Conservation (phyloP, 192 early-diverging fungal species). For the Entrophospora sp. region DNA sequence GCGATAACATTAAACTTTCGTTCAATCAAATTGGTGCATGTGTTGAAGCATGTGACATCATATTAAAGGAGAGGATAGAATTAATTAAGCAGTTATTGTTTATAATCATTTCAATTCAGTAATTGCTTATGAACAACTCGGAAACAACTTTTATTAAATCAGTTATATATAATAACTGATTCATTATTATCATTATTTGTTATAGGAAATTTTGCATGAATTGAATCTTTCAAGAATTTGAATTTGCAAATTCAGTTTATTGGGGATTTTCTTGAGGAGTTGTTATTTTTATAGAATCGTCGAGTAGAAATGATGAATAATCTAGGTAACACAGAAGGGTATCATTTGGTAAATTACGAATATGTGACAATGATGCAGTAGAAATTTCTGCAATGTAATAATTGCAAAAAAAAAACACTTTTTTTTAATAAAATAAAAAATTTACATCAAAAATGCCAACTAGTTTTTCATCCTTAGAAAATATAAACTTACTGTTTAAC, state of each 20-base stretch:
- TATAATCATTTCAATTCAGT: conserved; percentile 95
- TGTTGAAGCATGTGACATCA: conserved; percentile 76
- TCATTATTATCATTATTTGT: conserved; percentile 22
- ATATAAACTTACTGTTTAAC: too few species aligned
- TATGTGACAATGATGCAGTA: too few species aligned
- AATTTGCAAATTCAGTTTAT: conserved; percentile 88
- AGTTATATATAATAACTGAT: conserved; percentile 30
- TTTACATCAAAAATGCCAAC: too few species aligned
- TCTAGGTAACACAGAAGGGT: too few species aligned
- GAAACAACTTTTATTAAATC: conserved; percentile 63
- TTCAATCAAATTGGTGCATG: conserved; percentile 92
- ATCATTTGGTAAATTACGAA: too few species aligned
- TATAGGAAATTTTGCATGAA: conserved; percentile 68
- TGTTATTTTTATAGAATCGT: too few species aligned
- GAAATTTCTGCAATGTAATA: too few species aligned
- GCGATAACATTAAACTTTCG: conserved; percentile 68
- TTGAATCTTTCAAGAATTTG: conserved; percentile 93
- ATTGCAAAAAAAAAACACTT: too few species aligned
- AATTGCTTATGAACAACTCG: conserved; percentile 83
- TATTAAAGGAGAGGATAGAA: conserved; percentile 52
- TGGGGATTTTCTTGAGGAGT: conserved; percentile 95
- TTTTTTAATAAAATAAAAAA: too few species aligned
- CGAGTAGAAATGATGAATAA: too few species aligned
- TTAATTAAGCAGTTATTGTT: conserved; percentile 69
- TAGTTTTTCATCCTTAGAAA: too few species aligned